Evolutionary conservation across 2,329 filamentous ascomycete species (phyloP), one percentile per base, ranked within the genome.

Genomic region (Arthrinium phaeospermum): DNA sequence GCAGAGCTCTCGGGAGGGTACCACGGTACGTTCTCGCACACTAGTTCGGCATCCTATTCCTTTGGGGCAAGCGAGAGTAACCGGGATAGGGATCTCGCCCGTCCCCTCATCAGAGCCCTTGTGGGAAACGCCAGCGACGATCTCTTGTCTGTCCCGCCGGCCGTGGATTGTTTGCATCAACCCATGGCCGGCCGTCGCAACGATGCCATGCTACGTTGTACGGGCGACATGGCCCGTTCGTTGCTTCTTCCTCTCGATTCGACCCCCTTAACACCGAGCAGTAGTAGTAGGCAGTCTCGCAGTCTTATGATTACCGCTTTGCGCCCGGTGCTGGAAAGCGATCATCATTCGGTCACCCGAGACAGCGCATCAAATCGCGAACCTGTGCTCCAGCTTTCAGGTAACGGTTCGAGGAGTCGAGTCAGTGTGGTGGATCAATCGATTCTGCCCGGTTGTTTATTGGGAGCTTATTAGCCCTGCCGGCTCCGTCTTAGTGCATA

Each of bases 21-120:
- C 27, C 57, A 64, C 13, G 57, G 57, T 61, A 64, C 34, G 57
- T n/a, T 24, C 19, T 61, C 22, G 13, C 37, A n/a, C n/a, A 64
- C n/a, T 64, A 64, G 53, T 41, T 64, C 57, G 57, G 57, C 57
- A 41, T 64, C 57, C 57, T 64, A 24, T 24, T 41, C 57, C 57
- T 41, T 64, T 64, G 22, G 57, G 57, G 22, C 30, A 64, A 64
- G 19, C 57, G 57, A 64, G 57, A 37, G 57, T 64, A 64, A 41
- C 57, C 34, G 57, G 57, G 34, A 64, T 64, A 64, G 57, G 57
- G 57, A 64, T 64, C 57, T 61, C 30, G 53, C 53, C 53, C 53
- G 53, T 37, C 53, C 53, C 53, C 53, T 51, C 49, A 24, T 27
- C 46, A 47, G 46, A 41, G 16, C 46, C 46, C 46, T 53, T 14